Evolutionary conservation across 192 early-diverging fungal genomes (phyloP).

Genomic region (Obelidium mucronatum): DNA sequence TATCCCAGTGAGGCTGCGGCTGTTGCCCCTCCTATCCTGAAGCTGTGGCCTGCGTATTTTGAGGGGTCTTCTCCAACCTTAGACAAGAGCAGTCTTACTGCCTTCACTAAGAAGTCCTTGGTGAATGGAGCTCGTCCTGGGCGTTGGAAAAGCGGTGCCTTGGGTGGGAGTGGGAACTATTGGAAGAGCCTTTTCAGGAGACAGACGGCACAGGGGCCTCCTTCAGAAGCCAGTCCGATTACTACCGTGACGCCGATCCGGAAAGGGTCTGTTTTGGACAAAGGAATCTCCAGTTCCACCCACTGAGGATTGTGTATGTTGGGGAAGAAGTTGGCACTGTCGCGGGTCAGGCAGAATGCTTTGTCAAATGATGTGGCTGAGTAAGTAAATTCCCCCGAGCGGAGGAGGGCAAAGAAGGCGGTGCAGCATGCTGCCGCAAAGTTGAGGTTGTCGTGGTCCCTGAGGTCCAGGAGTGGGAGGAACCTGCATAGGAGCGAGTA

Average conservation of each 20-base stretch:
- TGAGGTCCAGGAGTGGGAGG: not conserved
- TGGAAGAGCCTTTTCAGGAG: not conserved
- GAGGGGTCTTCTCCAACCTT: slow-evolving; percentile 2
- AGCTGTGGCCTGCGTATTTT: slow-evolving; percentile 5
- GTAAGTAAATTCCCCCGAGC: not conserved
- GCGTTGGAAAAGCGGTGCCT: slow-evolving; percentile 1
- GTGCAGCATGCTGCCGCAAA: not conserved
- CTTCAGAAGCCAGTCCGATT: not conserved
- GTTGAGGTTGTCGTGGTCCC: not conserved
- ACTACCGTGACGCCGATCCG: not conserved
- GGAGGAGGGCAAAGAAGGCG: not conserved
- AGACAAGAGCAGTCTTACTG: not conserved
- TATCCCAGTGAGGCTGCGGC: not conserved
- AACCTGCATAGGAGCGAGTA: not conserved
- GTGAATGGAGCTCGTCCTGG: not conserved
- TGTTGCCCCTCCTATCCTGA: slow-evolving; percentile 22
- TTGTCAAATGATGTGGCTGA: not conserved
- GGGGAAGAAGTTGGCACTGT: not conserved
- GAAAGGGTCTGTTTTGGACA: slow-evolving; percentile 8
- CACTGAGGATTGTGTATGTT: not conserved
- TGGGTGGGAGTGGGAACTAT: not conserved
- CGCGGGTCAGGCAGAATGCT: not conserved
- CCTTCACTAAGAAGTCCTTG: not conserved
- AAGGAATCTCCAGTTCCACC: not conserved
- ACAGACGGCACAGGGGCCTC: not conserved